Percentiles rank a stretch among this genome's conserved stretches.
These are phyloP conservation scores for Vitis amurensis DNA, from an alignment of 164 flowering plant species.

Conservation along the genomic window DNA sequence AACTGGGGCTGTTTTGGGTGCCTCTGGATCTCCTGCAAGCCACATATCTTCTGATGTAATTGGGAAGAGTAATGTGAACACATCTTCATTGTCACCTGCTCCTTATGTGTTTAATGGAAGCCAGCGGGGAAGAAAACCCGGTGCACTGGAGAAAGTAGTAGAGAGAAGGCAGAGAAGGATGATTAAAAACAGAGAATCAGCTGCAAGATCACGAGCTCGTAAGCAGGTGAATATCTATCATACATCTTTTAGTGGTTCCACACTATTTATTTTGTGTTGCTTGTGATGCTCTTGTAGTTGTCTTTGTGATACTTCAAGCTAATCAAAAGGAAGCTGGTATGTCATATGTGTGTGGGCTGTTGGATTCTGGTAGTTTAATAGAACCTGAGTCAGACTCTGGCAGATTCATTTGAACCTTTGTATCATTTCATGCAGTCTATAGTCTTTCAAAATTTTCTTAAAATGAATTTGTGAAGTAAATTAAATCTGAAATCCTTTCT, in stretches of 20 bases:
- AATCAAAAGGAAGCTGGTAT: too few relatives aligned
- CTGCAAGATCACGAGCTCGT: conserved; percentile 94
- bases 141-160: conserved; percentile 73
- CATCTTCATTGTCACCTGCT: conserved; percentile 41
- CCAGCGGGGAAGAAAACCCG: conserved; percentile 53
- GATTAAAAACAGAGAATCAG: conserved; percentile 95
- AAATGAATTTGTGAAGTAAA: too few relatives aligned
- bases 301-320: too few relatives aligned
- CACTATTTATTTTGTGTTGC: too few relatives aligned
- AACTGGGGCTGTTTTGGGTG: conserved; percentile 22
- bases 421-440: too few relatives aligned
- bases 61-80: conserved; percentile 29
- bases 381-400: too few relatives aligned
- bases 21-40: conserved; percentile 37
- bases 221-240: conserved; percentile 62
- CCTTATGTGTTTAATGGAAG: conserved; percentile 44
- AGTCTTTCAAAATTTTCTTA: too few relatives aligned
- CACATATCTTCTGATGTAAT: conserved; percentile 33
- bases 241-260: neutral
- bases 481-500: too few relatives aligned
- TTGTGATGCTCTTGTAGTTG: neutral
- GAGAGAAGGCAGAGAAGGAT: conserved; percentile 92
- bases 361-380: too few relatives aligned
- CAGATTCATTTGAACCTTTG: too few relatives aligned
- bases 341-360: too few relatives aligned